phyloP scores from a whole-genome alignment of 139 green algal species.

The Tetraselmis striata region DNA sequence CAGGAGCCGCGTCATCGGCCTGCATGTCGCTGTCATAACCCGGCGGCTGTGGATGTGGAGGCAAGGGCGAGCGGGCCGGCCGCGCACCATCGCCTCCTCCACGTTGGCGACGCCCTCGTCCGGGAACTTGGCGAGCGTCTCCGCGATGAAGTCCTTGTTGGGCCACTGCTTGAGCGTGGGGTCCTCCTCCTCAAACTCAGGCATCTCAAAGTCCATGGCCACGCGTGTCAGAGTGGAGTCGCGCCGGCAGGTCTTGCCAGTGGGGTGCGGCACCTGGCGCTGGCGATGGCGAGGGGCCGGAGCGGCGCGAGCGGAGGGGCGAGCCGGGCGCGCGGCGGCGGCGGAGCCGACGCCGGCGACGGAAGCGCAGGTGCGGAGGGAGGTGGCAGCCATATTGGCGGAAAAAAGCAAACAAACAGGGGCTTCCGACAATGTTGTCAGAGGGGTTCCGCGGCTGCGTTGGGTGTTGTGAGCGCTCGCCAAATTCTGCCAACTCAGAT shows the following conservation, averaged over 20 bases:
- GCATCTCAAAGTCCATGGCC: not conserved
- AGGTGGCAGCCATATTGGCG: too few species aligned
- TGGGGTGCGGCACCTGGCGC: not conserved
- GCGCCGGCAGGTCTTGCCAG: not conserved
- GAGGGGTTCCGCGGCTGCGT: too few species aligned
- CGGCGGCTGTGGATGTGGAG: too few species aligned
- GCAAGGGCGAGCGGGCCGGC: too few species aligned
- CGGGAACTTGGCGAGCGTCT: not conserved
- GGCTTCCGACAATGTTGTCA: too few species aligned
- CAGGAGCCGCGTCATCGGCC: too few species aligned
- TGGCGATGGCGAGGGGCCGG: not conserved
- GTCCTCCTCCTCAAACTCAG: slow-evolving; percentile 3
- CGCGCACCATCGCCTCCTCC: not conserved
- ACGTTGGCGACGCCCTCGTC: not conserved
- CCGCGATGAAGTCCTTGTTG: not conserved
- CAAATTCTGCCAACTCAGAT: too few species aligned
- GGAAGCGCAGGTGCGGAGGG: too few species aligned
- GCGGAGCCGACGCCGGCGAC: not conserved
- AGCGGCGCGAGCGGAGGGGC: not conserved
- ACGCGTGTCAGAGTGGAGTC: not conserved
- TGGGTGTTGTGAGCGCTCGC: too few species aligned
- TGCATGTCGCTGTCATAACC: too few species aligned
- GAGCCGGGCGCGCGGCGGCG: not conserved
- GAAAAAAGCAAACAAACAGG: too few species aligned
- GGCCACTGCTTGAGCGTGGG: not conserved